Evolutionary conservation across 176 grass and related monocot genomes (phyloP), one percentile per base, ranked within the genome.

Genomic region (Thalia dealbata): DNA sequence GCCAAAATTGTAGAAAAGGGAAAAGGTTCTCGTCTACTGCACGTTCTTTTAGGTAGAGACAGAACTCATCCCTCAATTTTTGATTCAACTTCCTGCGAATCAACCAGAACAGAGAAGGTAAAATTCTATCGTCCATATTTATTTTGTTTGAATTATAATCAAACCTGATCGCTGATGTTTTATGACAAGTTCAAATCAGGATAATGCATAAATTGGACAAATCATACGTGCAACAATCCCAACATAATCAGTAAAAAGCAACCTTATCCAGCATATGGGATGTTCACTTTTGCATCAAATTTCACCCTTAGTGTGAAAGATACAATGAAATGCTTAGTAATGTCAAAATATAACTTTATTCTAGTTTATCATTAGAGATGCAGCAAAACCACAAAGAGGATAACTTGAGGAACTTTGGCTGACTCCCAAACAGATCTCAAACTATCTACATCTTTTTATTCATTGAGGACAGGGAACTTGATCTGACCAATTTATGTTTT

Each of bases 21-120:
- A 75, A 75, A 75, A 75, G 73, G 10, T 41, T 75, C n/a, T 62
- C 24, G 26, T 63, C 21, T 4, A 75, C 58, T 46, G 56, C 58
- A 28, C 58, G 73, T 14, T 61, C 58, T 62, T 75, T 58, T 10
- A 75, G 35, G 25, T 63, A 75, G 25, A 18, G 32, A 62, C 23
- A 45, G 45, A 75, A 63, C 48, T 58, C 38, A 22, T 27, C 55
- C 55, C 73, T 45, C 58, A 75, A 11, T 64, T 63, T 62, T n/a
- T 42, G 19, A 14, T 75, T 11, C 1, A 75, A 23, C 58, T 62
- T 58, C 58, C 73, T 75, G 58, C 30, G n/a, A 75, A 63, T 48
- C 62, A 38, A 62, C 46, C 22, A 21, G 1, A 22, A 12, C 12
- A 27, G 58, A 75, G 21, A 35, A n/a, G 32, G 4, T 0, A 11